Base-by-base conservation (phyloP, 169 alveolate genomes). In the Babesia caballi region DNA sequence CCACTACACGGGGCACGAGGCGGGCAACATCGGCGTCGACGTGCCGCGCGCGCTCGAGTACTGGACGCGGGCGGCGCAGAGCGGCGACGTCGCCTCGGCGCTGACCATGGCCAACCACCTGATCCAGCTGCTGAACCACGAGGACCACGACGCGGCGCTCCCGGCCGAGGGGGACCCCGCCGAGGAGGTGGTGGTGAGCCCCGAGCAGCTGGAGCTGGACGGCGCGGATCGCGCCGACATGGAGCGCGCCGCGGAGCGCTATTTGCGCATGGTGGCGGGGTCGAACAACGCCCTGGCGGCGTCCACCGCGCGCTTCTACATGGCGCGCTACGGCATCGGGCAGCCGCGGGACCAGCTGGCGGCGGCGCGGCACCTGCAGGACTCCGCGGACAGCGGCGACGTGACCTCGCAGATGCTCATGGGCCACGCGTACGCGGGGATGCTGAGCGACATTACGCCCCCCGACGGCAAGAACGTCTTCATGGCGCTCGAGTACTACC, bases 361-460 rank as follows among this genome's bases (percentile, higher is more conserved):
- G 50, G 95, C 95, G 5, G 95, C 93, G 14, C 54, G 85, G 38
- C 72, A 85, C 71, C 81, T 91, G 42, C 84, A 89, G 28, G 77
- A 78, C 19, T 85, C 95, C 25, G 95, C 95, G 27, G 94, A 90
- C 66, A 63, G 88, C 21, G 95, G 95, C 9, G 95, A 91, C 36
- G 89, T 82, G 12, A 88, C 82, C 25, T 85, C 95, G 17, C 94
- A 90, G 57, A 71, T 91, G 83, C 74, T 91, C 42, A 74, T 91
- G 82, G 95, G 94, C 0, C 95, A 91, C 71, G 93, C 91, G 33
- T 91, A 88, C 58, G 91, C 95, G 1, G 95, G 95, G 14, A 84
- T 91, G 27, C 85, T 88, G 49, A 77, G 71, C 46, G 95, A 90
- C 33, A 84, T 91, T 14, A 80, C 85, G 21, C 85, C 93, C 33